Evolutionary conservation across 768 basidiomycete species (phyloP).

Genomic region (Coprinellus aureogranulatus): DNA sequence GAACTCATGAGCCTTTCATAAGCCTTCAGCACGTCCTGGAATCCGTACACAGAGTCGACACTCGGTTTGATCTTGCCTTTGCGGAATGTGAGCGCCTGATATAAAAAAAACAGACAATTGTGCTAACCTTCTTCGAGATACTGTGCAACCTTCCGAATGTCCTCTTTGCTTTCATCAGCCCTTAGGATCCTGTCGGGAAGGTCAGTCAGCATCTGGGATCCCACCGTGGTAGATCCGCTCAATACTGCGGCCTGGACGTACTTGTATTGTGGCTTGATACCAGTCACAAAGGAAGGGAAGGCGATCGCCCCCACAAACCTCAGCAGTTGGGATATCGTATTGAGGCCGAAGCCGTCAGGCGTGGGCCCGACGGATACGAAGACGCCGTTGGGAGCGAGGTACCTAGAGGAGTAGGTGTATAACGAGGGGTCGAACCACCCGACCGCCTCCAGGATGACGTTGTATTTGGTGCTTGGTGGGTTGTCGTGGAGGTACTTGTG

Average conservation of each 20-base stretch:
- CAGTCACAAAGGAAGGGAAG: slow-evolving; percentile 53
- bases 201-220: not conserved
- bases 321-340: slow-evolving; percentile 31
- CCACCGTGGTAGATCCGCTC: not conserved
- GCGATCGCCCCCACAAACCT: slow-evolving; percentile 32
- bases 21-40: slow-evolving; percentile 56
- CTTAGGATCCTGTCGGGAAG: slow-evolving; percentile 29
- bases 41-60: slow-evolving; percentile 58
- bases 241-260: slow-evolving; percentile 24
- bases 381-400: slow-evolving; percentile 50
- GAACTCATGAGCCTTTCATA: slow-evolving; percentile 59
- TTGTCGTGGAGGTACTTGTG: slow-evolving; percentile 42
- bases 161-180: slow-evolving; percentile 29
- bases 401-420: slow-evolving; percentile 49
- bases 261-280: slow-evolving; percentile 46
- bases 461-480: slow-evolving; percentile 49
- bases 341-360: slow-evolving; percentile 27
- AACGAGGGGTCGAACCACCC: slow-evolving; percentile 48
- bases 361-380: slow-evolving; percentile 55
- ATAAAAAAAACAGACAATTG: not conserved
- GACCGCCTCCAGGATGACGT: slow-evolving; percentile 60
- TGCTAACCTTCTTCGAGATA: slow-evolving; percentile 41
- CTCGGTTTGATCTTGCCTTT: slow-evolving; percentile 50
- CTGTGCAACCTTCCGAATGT: slow-evolving; percentile 31
- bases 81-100: not conserved